phyloP scores from a whole-genome alignment of 148 eudicot species.

The Rhododendron kiyosumense region DNA sequence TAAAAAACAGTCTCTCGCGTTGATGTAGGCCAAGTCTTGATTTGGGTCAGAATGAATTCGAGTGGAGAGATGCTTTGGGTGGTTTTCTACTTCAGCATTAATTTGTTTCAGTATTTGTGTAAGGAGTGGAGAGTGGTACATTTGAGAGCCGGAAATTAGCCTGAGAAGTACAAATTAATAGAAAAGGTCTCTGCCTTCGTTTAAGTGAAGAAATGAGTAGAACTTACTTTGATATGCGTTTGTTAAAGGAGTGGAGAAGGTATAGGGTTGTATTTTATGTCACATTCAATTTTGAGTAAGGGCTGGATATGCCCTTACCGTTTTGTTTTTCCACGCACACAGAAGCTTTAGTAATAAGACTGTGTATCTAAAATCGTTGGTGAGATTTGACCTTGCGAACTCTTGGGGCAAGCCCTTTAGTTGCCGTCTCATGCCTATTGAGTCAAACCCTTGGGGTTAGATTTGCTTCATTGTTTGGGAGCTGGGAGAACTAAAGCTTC shows the following conservation, averaged over 20 bases:
- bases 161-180: neutral
- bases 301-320: neutral
- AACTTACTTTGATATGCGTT: neutral
- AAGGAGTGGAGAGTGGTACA: neutral
- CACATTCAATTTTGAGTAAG: neutral
- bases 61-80: neutral
- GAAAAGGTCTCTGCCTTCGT: neutral
- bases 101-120: neutral
- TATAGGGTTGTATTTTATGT: neutral
- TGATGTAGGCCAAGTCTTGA: neutral
- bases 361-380: neutral
- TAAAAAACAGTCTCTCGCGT: neutral
- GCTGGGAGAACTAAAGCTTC: neutral
- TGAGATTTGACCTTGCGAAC: no score
- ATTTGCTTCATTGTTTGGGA: neutral
- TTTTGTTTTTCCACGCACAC: neutral
- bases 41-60: neutral
- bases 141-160: neutral
- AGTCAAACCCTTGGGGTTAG: no score
- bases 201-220: neutral
- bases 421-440: no score
- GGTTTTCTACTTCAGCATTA: neutral
- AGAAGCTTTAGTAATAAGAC: neutral
- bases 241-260: neutral
- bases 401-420: no score